Percentiles rank a stretch among this genome's conserved stretches.
These are phyloP conservation scores for Amaranthus hypochondriacus DNA, from an alignment of 148 eudicot species.

Conservation along the genomic window DNA sequence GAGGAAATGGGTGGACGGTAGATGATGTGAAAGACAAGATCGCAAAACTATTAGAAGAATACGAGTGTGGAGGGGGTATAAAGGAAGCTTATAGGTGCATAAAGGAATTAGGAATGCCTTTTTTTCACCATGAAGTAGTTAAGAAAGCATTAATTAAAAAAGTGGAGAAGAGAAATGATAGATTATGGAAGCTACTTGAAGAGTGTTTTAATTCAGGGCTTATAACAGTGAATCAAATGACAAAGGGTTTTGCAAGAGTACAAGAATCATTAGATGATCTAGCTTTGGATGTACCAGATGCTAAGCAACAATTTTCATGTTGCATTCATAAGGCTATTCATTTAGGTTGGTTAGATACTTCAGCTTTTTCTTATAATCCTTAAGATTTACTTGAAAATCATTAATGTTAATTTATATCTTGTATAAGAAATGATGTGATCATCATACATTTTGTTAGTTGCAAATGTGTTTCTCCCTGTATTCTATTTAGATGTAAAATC, in stretches of 20 bases:
- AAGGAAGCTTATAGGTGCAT: constrained; percentile 52
- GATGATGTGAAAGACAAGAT: constrained; percentile 58
- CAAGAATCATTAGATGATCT: constrained; percentile 51
- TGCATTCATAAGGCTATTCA: constrained; percentile 32
- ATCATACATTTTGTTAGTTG: no score
- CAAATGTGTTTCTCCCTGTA: no score
- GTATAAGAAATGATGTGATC: no score
- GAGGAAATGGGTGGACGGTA: constrained; percentile 38
- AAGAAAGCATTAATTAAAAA: constrained; percentile 42
- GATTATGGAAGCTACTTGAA: constrained; percentile 40
- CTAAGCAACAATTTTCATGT: constrained; percentile 33
- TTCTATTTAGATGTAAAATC: no score
- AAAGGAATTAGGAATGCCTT: constrained; percentile 52
- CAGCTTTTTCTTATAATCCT: no score
- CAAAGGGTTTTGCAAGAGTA: constrained; percentile 53
- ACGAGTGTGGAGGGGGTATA: constrained; percentile 54
- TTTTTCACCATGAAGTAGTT: constrained; percentile 60
- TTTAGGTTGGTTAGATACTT: constrained; percentile 43
- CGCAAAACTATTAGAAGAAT: constrained; percentile 45
- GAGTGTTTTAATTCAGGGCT: constrained; percentile 43
- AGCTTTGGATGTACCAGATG: constrained; percentile 52
- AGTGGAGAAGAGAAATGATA: constrained; percentile 49
- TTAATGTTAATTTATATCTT: no score
- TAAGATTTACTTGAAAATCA: no score
- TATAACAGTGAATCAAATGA: constrained; percentile 53